These are phyloP conservation scores for Penicillium simplicissimum DNA, from an alignment of 495 filamentous ascomycete genomes.

Conservation along the genomic window DNA sequence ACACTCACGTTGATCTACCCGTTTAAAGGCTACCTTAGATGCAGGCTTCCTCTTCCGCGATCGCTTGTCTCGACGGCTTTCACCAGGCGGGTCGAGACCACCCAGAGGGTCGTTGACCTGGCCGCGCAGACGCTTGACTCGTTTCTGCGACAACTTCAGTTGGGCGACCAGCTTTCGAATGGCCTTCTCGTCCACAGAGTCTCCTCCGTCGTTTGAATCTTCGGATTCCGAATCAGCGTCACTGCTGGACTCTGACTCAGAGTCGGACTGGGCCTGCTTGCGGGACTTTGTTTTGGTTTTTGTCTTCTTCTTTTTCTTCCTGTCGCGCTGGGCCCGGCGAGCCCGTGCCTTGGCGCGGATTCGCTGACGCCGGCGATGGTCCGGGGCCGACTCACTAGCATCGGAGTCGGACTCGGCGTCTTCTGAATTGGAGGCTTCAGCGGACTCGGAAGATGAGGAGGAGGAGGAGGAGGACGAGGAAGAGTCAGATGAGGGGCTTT, in stretches of 20 bases:
- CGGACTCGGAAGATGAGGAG: constrained; percentile 21
- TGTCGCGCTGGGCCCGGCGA: constrained; percentile 42
- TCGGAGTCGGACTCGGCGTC: constrained; percentile 32
- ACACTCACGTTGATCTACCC: constrained; percentile 71
- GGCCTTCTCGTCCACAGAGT: constrained; percentile 44
- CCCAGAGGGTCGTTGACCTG: constrained; percentile 28
- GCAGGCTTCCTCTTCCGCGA: constrained; percentile 51
- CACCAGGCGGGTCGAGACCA: constrained; percentile 11
- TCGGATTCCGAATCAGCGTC: constrained; percentile 34
- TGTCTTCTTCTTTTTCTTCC: constrained; percentile 27
- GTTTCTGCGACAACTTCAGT: constrained; percentile 47
- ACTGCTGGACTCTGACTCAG: constrained; percentile 31
- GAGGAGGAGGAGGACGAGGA: constrained; percentile 18
- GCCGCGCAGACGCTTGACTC: constrained; percentile 35
- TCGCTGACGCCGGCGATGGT: constrained; percentile 32
- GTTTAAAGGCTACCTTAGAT: constrained; percentile 76
- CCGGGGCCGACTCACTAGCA: constrained; percentile 38
- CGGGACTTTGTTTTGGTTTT: constrained; percentile 43
- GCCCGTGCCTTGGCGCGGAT: constrained; percentile 49
- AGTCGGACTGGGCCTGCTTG: constrained; percentile 35
- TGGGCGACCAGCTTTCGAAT: constrained; percentile 51
- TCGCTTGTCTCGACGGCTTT: constrained; percentile 22
- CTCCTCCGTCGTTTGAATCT: constrained; percentile 34
- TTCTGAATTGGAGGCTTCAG: constrained; percentile 29
- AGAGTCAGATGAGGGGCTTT: constrained; percentile 1